Conservation (phyloP, 371 early-diverging fungal species). For the Apophysomyces sp. region DNA sequence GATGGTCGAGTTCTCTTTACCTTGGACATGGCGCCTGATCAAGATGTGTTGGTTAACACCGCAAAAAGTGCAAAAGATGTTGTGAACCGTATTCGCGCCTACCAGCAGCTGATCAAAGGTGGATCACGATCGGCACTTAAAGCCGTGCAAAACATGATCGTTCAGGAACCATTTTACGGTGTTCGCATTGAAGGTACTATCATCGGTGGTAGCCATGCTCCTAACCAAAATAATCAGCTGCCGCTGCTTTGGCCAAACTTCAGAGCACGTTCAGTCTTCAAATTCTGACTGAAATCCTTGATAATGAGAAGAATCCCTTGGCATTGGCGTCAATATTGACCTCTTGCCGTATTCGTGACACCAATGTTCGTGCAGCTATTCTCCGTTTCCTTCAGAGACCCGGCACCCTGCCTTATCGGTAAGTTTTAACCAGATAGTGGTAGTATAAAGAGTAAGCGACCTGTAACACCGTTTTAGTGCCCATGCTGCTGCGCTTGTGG, state of each 20-base stretch:
- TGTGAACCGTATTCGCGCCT: constrained; percentile 43
- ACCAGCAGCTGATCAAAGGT: constrained; percentile 39
- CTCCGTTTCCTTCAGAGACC: constrained; percentile 26
- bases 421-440: not conserved
- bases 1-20: constrained; percentile 38
- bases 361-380: constrained; percentile 35
- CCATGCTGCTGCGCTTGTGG: constrained; percentile 25
- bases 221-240: constrained; percentile 15
- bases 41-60: constrained; percentile 42
- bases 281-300: constrained; percentile 44
- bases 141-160: constrained; percentile 29
- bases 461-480: constrained; percentile 15
- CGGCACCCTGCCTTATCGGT: constrained; percentile 30
- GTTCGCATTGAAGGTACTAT: constrained; percentile 38
- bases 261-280: constrained; percentile 37
- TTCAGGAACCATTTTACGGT: constrained; percentile 45
- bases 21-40: constrained; percentile 48
- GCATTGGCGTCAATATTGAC: constrained; percentile 25
- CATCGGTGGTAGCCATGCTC: not conserved
- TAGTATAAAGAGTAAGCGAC: not conserved
- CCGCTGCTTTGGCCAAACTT: constrained; percentile 29
- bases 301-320: constrained; percentile 37
- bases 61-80: constrained; percentile 32
- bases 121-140: constrained; percentile 39
- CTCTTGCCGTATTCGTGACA: constrained; percentile 27